A percentile compares a stretch with the other conserved stretches of the same genome.
Evolutionary conservation across 2,329 filamentous ascomycete species (phyloP).

Genomic region (Madurella fahalii): DNA sequence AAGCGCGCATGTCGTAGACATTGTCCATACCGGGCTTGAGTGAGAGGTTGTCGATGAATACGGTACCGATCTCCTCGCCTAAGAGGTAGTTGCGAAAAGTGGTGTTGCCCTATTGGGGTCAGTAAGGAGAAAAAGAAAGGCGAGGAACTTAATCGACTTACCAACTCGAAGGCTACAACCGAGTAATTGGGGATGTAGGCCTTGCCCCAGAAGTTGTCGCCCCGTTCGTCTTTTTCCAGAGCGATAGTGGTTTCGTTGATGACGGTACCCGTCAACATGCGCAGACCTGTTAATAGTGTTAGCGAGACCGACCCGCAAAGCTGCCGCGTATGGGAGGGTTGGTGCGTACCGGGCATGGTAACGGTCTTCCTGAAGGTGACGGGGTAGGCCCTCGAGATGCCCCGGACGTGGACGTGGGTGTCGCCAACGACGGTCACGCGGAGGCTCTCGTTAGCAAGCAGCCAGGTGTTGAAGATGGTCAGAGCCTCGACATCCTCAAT

Average conservation of each 20-base stretch:
- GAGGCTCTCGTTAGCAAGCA: conserved; percentile 49
- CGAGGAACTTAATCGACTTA: conserved; percentile 34
- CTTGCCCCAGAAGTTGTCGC: conserved; percentile 58
- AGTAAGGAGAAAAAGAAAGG: not conserved
- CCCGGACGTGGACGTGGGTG: conserved; percentile 48
- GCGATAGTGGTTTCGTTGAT: conserved; percentile 50
- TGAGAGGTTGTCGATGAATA: conserved; percentile 54
- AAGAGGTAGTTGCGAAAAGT: conserved; percentile 57
- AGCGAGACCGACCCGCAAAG: not conserved
- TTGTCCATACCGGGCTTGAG: conserved; percentile 61
- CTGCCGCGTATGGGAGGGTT: not conserved
- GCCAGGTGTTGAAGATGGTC: conserved; percentile 51
- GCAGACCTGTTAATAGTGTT: conserved; percentile 37
- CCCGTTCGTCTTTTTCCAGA: conserved; percentile 36
- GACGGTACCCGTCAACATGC: conserved; percentile 52
- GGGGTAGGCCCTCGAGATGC: conserved; percentile 45
- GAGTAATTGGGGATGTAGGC: conserved; percentile 62
- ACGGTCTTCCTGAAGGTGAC: conserved; percentile 56
- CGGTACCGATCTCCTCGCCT: conserved; percentile 48
- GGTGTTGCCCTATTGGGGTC: conserved; percentile 51
- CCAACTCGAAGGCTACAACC: conserved; percentile 59
- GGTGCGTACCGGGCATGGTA: conserved; percentile 37
- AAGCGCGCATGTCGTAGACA: conserved; percentile 48
- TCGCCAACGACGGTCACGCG: conserved; percentile 49
- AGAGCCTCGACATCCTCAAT: conserved; percentile 48